Base-by-base conservation (phyloP, 2,329 filamentous ascomycete genomes). In the Rasamsonia emersonii region DNA sequence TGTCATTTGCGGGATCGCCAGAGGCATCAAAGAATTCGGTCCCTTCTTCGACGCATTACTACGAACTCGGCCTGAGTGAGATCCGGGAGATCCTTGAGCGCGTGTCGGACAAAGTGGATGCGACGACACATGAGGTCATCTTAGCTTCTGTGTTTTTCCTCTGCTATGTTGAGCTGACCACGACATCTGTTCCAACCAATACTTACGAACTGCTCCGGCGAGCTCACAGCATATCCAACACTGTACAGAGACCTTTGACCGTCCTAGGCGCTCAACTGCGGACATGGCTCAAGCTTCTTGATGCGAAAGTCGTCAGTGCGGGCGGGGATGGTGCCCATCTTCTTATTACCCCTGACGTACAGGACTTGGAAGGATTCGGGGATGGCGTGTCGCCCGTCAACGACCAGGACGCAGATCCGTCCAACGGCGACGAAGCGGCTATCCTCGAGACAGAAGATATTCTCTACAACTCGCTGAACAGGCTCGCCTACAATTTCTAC, bases 261-360 rank as follows among this genome's bases (percentile, higher is more conserved):
- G 9, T 19, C 9, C 15, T 30, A n/a, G 15, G 18, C 10, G 18
- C 9, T 9, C 28, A 30, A 19, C 19, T 30, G 9, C 28, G 18
- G 15, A 30, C 18, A 11, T 30, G 28, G 28, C 16, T 30, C 9
- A 16, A 19, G n/a, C 14, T 30, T 13, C 16, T 30, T 4, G 28
- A 30, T 18, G 28, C 28, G 9, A 30, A 30, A 20, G 19, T 30
- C 18, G 28, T 30, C 14, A 30, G 28, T 13, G 28, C 28, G 14
- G 28, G 28, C 10, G 28, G 28, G 10, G 18, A 18, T 10, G 28
- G 28, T 13, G 10, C 19, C 9, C 28, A 30, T 13, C 16, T 30
- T 5, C 18, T n/a, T 13, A 30, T 18, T 10, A 30, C 15, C 10
- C 15, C 28, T 18, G 28, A 30, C 10, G 15, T 19, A 4, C 14